These are phyloP conservation scores for Populus hybrid DNA, from an alignment of 441 rosid genomes.

Conservation along the genomic window DNA sequence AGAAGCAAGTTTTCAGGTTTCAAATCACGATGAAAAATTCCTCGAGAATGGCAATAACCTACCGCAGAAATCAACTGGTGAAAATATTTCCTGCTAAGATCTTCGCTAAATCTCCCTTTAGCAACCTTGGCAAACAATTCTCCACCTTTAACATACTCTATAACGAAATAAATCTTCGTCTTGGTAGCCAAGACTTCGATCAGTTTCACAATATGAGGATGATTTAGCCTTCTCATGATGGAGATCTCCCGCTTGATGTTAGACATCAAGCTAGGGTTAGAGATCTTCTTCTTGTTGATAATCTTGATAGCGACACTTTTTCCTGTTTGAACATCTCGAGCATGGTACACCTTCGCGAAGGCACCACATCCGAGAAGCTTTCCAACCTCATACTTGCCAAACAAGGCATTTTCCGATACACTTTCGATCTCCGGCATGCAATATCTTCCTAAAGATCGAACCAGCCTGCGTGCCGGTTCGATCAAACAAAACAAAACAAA, in stretches of 20 bases:
- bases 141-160: constrained; percentile 89
- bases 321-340: constrained; percentile 49
- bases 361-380: constrained; percentile 88
- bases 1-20: constrained; percentile 79
- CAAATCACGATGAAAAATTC: constrained; percentile 78
- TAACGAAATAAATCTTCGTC: constrained; percentile 59
- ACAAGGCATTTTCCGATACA: constrained; percentile 37
- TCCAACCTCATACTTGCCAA: constrained; percentile 84
- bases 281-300: constrained; percentile 63
- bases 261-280: constrained; percentile 33
- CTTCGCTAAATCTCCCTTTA: constrained; percentile 74
- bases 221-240: constrained; percentile 66
- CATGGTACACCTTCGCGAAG: constrained; percentile 86
- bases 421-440: constrained; percentile 59
- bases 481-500: not conserved
- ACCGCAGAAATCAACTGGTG: constrained; percentile 88
- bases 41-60: constrained; percentile 72
- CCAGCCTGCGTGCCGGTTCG: not conserved
- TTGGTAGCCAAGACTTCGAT: constrained; percentile 74
- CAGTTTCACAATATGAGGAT: constrained; percentile 63
- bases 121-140: constrained; percentile 73
- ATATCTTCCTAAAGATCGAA: constrained; percentile 41
- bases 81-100: constrained; percentile 69
- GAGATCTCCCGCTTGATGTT: constrained; percentile 88
- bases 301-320: constrained; percentile 82